Evolutionary conservation across 148 eudicot genomes (phyloP).

Genomic region (Amaranthus palmeri): DNA sequence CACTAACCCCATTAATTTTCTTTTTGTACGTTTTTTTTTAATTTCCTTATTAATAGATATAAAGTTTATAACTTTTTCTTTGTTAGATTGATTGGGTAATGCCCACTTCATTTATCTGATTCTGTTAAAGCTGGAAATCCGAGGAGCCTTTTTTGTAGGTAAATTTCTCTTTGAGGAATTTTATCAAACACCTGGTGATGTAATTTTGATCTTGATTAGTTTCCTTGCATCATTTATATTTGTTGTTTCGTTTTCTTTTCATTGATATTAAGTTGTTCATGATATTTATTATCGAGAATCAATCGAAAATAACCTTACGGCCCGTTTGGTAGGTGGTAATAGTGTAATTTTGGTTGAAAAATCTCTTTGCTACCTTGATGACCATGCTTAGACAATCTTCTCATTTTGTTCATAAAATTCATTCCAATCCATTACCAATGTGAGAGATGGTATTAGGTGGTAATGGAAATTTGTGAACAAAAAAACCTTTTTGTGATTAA

Average conservation of each 20-base stretch:
- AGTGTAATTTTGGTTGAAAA: too few species aligned
- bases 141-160: slow-evolving; percentile 12
- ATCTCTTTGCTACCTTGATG: too few species aligned
- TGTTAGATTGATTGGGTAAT: slow-evolving; percentile 12
- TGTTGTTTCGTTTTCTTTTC: not conserved
- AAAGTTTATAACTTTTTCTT: not conserved
- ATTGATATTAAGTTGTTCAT: not conserved
- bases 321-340: too few species aligned
- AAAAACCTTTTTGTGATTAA: too few species aligned
- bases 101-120: slow-evolving; percentile 16
- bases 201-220: slow-evolving; percentile 15
- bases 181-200: slow-evolving; percentile 23
- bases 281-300: too few species aligned
- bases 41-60: not conserved
- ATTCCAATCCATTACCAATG: too few species aligned
- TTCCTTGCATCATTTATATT: not conserved
- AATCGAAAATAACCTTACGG: too few species aligned
- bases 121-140: slow-evolving; percentile 8
- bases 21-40: not conserved
- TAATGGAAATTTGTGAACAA: too few species aligned
- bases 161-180: slow-evolving; percentile 21
- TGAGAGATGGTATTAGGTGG: too few species aligned
- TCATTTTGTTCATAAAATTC: too few species aligned
- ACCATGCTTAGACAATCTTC: too few species aligned
- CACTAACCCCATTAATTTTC: slow-evolving; percentile 33